Conservation (phyloP, 2,329 filamentous ascomycete genomes). For the Tolypocladium cylindrosporum region DNA sequence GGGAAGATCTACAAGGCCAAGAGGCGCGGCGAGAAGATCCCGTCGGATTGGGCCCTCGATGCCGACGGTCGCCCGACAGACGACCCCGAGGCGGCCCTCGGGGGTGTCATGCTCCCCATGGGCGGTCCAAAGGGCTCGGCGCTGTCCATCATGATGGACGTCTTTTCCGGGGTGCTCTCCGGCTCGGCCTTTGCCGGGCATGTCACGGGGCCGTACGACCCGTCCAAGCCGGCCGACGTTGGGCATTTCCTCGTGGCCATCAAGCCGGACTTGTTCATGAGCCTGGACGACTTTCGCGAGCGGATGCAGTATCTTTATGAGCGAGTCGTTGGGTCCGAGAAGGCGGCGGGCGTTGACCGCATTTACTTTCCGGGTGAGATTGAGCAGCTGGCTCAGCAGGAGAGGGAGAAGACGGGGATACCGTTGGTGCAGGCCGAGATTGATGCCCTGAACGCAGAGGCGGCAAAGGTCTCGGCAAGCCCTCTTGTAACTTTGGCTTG, state of each 20-base stretch:
- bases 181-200: constrained; percentile 70
- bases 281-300: constrained; percentile 56
- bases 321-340: constrained; percentile 42
- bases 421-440: constrained; percentile 48
- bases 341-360: constrained; percentile 43
- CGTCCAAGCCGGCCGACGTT: constrained; percentile 57
- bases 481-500: constrained; percentile 4
- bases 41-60: constrained; percentile 65
- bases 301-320: constrained; percentile 48
- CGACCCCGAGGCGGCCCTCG: constrained; percentile 60
- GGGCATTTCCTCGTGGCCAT: constrained; percentile 66
- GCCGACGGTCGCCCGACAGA: constrained; percentile 57
- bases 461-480: constrained; percentile 28
- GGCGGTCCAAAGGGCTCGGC: constrained; percentile 75
- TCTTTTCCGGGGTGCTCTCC: constrained; percentile 71
- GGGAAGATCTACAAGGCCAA: constrained; percentile 65
- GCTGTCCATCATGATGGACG: constrained; percentile 77
- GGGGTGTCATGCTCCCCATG: constrained; percentile 78
- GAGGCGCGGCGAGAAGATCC: constrained; percentile 59
- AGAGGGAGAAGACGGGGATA: constrained; percentile 44
- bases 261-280: constrained; percentile 67
- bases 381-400: constrained; percentile 43
- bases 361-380: constrained; percentile 55
- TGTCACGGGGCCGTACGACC: constrained; percentile 68
- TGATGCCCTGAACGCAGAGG: constrained; percentile 45